These are phyloP conservation scores for Nakazawaea ambrosiae DNA, from an alignment of 805 yeast genomes.

Conservation along the genomic window DNA sequence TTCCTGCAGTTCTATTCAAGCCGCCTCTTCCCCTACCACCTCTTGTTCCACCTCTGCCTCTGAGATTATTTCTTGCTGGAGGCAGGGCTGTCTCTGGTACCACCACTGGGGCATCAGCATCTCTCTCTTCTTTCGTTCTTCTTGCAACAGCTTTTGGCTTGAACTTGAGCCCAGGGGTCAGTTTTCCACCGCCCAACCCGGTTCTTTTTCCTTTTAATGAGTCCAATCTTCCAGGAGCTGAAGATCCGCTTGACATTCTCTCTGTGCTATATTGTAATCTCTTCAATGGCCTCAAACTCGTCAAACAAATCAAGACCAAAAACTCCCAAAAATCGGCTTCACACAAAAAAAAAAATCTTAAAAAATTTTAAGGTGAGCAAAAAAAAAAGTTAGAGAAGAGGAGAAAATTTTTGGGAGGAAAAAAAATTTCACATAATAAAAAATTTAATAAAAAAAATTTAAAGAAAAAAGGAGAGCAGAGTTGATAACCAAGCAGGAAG, in stretches of 20 bases:
- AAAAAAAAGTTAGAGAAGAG: neutral
- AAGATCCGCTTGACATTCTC: slow-evolving; percentile 13
- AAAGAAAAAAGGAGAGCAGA: too few species aligned
- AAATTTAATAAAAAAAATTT: too few species aligned
- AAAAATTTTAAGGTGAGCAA: slow-evolving; percentile 5
- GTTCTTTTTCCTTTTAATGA: slow-evolving; percentile 17
- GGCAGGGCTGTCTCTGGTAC: slow-evolving; percentile 12
- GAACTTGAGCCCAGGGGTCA: slow-evolving; percentile 50
- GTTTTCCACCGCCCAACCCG: slow-evolving; percentile 22
- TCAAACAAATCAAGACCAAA: too few species aligned
- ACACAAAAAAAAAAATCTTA: too few species aligned
- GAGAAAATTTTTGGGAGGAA: slow-evolving; percentile 4
- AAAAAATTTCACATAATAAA: slow-evolving; percentile 13
- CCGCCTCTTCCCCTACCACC: slow-evolving; percentile 14
- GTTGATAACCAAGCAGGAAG: too few species aligned
- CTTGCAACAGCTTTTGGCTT: slow-evolving; percentile 85
- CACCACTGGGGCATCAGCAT: slow-evolving; percentile 53
- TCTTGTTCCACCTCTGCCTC: slow-evolving; percentile 27
- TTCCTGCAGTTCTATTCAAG: slow-evolving; percentile 35
- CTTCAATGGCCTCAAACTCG: neutral
- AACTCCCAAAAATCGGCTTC: too few species aligned
- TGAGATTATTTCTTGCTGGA: slow-evolving; percentile 24
- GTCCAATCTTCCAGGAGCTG: slow-evolving; percentile 24
- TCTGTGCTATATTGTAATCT: neutral
- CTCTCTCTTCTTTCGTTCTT: slow-evolving; percentile 78